A percentile compares a stretch with the other conserved stretches of the same genome.
phyloP scores from a whole-genome alignment of 257 asterid genomes.

The Prunella vulgaris region DNA sequence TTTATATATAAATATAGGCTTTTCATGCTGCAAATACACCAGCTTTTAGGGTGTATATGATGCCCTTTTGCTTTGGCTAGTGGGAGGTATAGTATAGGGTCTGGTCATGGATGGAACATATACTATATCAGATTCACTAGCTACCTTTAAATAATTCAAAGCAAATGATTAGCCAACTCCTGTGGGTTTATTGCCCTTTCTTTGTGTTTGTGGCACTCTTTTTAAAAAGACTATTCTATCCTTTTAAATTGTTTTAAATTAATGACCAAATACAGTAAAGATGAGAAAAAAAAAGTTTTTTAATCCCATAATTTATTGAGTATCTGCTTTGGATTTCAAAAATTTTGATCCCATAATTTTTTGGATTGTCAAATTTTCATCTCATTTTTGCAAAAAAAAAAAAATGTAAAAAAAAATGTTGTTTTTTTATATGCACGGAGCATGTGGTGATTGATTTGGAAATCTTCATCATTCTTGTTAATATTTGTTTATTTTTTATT shows the following conservation, averaged over 20 bases:
- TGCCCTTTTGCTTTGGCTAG: constrained; percentile 57
- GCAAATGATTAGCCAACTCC: constrained; percentile 37
- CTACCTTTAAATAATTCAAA: constrained; percentile 23
- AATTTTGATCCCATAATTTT: too few relatives aligned
- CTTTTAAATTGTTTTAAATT: not conserved
- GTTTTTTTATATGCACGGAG: too few relatives aligned
- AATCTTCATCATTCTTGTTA: too few relatives aligned
- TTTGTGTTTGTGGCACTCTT: not conserved
- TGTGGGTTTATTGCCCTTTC: not conserved
- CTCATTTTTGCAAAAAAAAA: too few relatives aligned
- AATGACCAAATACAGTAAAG: not conserved
- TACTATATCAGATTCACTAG: constrained; percentile 36
- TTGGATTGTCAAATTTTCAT: too few relatives aligned
- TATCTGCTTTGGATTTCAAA: too few relatives aligned
- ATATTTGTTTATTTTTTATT: too few relatives aligned
- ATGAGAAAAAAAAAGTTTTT: too few relatives aligned
- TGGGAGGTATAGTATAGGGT: constrained; percentile 37
- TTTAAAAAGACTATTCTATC: not conserved
- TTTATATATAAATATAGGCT: constrained; percentile 27
- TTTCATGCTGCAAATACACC: constrained; percentile 49
- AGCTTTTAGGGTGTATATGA: constrained; percentile 62
- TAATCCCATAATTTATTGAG: too few relatives aligned
- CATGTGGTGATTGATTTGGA: too few relatives aligned
- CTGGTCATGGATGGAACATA: constrained; percentile 55
- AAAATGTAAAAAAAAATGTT: too few relatives aligned